Base-by-base conservation (phyloP, 2,329 filamentous ascomycete genomes). In the Fusarium odoratissimum region DNA sequence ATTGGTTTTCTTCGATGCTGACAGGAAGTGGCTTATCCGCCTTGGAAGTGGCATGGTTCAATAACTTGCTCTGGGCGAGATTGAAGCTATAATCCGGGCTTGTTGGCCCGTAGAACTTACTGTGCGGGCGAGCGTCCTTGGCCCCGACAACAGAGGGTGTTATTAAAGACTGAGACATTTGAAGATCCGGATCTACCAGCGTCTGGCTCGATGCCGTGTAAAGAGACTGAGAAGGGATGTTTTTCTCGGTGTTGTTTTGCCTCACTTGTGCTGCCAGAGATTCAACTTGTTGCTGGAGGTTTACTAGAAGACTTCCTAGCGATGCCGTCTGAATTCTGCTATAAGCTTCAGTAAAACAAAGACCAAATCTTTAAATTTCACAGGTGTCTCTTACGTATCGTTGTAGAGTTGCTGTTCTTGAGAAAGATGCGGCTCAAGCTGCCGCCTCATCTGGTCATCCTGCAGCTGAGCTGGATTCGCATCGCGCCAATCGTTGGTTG, bases 21-120 rank as follows among this genome's bases (percentile, higher is more conserved):
- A 25, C n/a, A 23, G 52, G 52, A 25, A 30, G 52, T 33, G 17
- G 38, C n/a, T 56, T 56, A 1, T 45, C 52, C 8, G 28, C 17
- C 28, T 30, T 44, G 17, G 52, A 31, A 56, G 13, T 19, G n/a
- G 28, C 6, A 25, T 1, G 17, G 38, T 56, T 33, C 11, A 45
- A 31, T 5, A 56, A 17, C 38, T 56, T 56, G 52, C 52, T 56
- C 23, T 45, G 52, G 10, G 52, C 52, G 3, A 56, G 52, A 6
- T 56, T 56, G 28, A 56, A 56, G 38, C 52, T 45, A 4, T 56
- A 56, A 56, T 56, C 52, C 14, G 52, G 52, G 17, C 52, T 56
- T 6, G 52, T 56, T 45, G 38, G 52, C 12, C 52, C 52, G n/a
- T 56, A 56, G n/a, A 56, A 56, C n/a, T 56, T 56, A 6, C 52